phyloP scores from a whole-genome alignment of 2,329 filamentous ascomycete species.

The Alternaria novae-zelandiae region DNA sequence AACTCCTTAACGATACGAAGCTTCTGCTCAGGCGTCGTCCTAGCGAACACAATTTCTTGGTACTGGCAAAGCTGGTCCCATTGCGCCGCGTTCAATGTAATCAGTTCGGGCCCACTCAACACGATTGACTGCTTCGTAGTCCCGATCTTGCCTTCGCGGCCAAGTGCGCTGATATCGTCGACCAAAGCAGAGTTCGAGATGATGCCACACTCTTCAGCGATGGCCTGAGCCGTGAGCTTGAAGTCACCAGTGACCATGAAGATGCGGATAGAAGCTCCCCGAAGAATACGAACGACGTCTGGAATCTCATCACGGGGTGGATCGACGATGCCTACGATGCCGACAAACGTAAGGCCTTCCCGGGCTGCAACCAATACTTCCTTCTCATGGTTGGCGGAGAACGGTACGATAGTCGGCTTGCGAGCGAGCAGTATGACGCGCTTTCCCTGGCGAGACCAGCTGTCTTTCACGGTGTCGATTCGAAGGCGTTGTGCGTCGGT shows the following conservation, averaged over 20 bases:
- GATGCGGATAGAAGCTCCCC: slow-evolving; percentile 74
- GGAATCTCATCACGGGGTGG: slow-evolving; percentile 67
- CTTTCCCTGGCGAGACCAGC: slow-evolving; percentile 72
- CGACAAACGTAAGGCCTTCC: slow-evolving; percentile 59
- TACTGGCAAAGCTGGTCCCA: slow-evolving; percentile 72
- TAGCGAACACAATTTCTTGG: slow-evolving; percentile 75
- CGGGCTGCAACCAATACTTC: slow-evolving; percentile 62
- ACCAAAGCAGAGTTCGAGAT: slow-evolving; percentile 62
- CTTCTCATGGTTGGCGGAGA: slow-evolving; percentile 61
- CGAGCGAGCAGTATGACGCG: slow-evolving; percentile 71
- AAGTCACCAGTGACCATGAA: slow-evolving; percentile 86
- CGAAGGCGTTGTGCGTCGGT: slow-evolving; percentile 52
- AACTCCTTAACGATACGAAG: slow-evolving; percentile 79
- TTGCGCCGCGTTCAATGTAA: slow-evolving; percentile 69
- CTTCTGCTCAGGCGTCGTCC: slow-evolving; percentile 78
- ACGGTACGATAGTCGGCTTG: slow-evolving; percentile 57
- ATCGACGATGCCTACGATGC: slow-evolving; percentile 65
- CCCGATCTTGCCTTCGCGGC: slow-evolving; percentile 38
- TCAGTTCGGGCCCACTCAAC: slow-evolving; percentile 58
- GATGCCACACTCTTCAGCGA: slow-evolving; percentile 75
- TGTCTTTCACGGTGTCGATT: slow-evolving; percentile 68
- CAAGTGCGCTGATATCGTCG: slow-evolving; percentile 62
- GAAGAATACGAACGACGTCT: slow-evolving; percentile 65
- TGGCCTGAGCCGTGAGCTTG: slow-evolving; percentile 74
- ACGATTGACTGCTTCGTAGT: slow-evolving; percentile 37